Conservation (phyloP, 371 early-diverging fungal genomes). For the Sporodiniella umbellata region DNA sequence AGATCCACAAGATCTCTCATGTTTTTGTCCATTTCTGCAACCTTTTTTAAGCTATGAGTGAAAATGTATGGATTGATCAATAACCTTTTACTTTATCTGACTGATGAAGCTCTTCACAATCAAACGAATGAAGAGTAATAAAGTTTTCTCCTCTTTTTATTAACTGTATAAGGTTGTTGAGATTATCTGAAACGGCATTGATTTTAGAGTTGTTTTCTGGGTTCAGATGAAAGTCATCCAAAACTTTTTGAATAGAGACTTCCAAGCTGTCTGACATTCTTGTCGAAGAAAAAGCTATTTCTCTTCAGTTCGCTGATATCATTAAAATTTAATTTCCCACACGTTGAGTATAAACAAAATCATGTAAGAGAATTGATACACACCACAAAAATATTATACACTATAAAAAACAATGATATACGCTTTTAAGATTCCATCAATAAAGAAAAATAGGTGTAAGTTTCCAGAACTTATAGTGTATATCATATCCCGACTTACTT, state of each 20-base stretch:
- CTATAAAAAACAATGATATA: no score
- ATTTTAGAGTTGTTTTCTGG: not conserved
- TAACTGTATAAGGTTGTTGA: not conserved
- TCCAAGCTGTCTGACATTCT: not conserved
- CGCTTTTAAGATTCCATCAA: no score
- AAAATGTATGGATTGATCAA: not conserved
- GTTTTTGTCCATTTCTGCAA: slow-evolving; percentile 2
- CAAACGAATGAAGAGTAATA: slow-evolving; percentile 1
- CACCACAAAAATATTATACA: no score
- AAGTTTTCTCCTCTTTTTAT: slow-evolving; percentile 2
- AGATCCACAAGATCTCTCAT: slow-evolving; percentile 12
- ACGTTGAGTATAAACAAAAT: no score
- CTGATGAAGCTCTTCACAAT: slow-evolving; percentile 10
- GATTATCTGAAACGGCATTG: not conserved
- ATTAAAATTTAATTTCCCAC: no score
- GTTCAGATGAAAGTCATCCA: not conserved
- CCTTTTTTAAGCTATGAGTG: not conserved
- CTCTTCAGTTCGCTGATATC: no score
- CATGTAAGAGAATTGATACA: no score
- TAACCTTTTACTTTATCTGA: not conserved
- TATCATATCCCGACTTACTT: no score
- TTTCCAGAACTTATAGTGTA: no score
- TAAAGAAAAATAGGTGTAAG: no score
- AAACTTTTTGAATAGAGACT: not conserved
- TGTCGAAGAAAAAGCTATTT: no score